Percentiles rank a stretch among this genome's conserved stretches.
phyloP scores from a whole-genome alignment of 164 flowering plant species.

The Amborella trichopoda region DNA sequence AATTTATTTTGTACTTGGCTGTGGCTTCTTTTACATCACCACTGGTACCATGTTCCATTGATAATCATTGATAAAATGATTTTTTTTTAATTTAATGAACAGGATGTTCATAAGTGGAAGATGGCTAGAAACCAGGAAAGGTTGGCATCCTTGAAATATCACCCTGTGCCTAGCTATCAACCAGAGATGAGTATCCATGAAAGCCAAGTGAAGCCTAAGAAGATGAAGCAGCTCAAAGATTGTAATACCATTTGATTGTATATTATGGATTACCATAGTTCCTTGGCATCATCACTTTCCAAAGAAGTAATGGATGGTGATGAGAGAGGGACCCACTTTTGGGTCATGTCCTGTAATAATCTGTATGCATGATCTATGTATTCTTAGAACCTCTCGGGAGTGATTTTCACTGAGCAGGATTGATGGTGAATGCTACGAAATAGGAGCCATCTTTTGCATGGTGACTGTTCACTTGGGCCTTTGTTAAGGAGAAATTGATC shows the following conservation, averaged over 20 bases:
- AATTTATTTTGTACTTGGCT: too few relatives aligned
- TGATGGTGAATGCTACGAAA: too few relatives aligned
- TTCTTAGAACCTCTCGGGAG: too few relatives aligned
- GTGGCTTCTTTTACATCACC: too few relatives aligned
- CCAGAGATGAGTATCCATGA: conserved; percentile 8
- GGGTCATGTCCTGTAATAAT: background rate
- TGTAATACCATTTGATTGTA: conserved; percentile 11
- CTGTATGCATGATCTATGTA: too few relatives aligned
- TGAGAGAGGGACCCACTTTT: background rate
- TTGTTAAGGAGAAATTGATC: too few relatives aligned
- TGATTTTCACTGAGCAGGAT: too few relatives aligned
- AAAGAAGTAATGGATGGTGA: background rate
- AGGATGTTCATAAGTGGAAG: conserved; percentile 43
- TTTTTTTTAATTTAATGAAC: too few relatives aligned
- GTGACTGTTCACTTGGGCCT: too few relatives aligned
- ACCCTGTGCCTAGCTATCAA: conserved; percentile 40
- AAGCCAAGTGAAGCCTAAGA: conserved; percentile 22
- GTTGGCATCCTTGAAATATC: conserved; percentile 49
- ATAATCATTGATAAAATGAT: too few relatives aligned
- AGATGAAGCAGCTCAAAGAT: conserved; percentile 19
- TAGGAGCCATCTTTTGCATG: too few relatives aligned
- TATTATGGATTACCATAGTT: background rate
- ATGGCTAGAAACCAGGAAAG: conserved; percentile 39
- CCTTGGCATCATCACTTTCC: background rate
- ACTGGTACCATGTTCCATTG: too few relatives aligned